Base-by-base conservation (phyloP, 2,329 filamentous ascomycete genomes). In the Dactylellina cionopaga region DNA sequence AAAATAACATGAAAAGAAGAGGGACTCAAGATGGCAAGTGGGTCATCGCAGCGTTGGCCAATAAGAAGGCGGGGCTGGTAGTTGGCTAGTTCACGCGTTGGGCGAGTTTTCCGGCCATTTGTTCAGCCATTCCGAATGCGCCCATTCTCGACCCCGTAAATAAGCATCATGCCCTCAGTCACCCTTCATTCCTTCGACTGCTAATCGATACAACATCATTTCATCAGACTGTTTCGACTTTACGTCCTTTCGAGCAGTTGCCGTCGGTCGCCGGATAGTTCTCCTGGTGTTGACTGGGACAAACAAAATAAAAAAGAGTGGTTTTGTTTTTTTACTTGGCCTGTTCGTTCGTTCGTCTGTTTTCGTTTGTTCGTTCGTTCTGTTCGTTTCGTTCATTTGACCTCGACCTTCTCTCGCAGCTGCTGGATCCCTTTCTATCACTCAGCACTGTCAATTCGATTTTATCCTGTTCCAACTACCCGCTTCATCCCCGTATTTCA, bases 271-370 rank as follows among this genome's bases (percentile, higher is more conserved):
- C 17, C 51, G 60, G 60, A 22, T 37, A 13, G 49, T 55, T 35
- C 49, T 43, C 25, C 49, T 46, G 49, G 29, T 35, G 49, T 35
- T 56, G 47, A 54, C 35, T 15, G n/a, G 9, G 25, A 24, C 60
- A 64, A 55, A 64, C 47, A 64, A 43, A 55, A 64, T 37, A 64
- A 43, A 46, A 47, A 44, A 58, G 37, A 15, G 9, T 49, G 41
- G 19, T 39, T 49, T 37, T 43, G n/a, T n/a, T n/a, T n/a, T n/a
- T n/a, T n/a, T n/a, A n/a, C n/a, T n/a, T n/a, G n/a, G n/a, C n/a
- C n/a, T n/a, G n/a, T n/a, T n/a, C n/a, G n/a, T n/a, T n/a, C n/a
- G n/a, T n/a, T n/a, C n/a, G n/a, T n/a, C n/a, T n/a, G n/a, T n/a
- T n/a, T n/a, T n/a, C n/a, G n/a, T n/a, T n/a, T n/a, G n/a, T n/a